Percentiles rank a stretch among this genome's conserved stretches.
phyloP scores from a whole-genome alignment of 345 rosid genomes.

The Rubroshorea leprosula region DNA sequence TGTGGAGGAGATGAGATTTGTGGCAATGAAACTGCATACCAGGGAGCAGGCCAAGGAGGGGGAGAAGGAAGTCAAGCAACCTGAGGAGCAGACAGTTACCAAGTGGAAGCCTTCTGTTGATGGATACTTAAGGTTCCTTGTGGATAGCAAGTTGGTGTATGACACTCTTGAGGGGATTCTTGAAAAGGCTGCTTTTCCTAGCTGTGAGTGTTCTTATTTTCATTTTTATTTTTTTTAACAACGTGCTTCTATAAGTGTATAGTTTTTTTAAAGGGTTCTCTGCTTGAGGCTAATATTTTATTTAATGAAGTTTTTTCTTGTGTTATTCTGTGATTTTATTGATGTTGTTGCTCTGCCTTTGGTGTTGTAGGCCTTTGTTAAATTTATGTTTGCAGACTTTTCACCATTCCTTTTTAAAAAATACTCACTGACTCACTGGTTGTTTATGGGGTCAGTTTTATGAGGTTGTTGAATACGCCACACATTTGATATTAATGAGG shows the following conservation, averaged over 20 bases:
- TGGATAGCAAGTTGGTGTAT: slow-evolving; percentile 88
- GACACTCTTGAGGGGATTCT: slow-evolving; percentile 81
- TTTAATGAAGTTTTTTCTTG: neutral
- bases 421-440: no score
- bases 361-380: no score
- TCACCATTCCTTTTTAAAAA: no score
- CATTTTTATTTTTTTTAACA: neutral
- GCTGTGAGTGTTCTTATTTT: slow-evolving; percentile 43
- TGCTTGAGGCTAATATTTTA: neutral
- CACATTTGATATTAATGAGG: no score
- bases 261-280: neutral
- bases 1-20: slow-evolving; percentile 99
- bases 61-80: slow-evolving; percentile 64
- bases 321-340: neutral
- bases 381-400: no score
- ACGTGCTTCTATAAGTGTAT: no score
- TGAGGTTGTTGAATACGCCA: no score
- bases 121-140: slow-evolving; percentile 82
- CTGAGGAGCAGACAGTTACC: slow-evolving; percentile 54
- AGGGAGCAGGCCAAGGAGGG: slow-evolving; percentile 89
- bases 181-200: slow-evolving; percentile 52
- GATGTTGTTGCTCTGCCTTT: no score
- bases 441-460: no score
- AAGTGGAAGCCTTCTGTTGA: slow-evolving; percentile 81
- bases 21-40: slow-evolving; percentile 89